Evolutionary conservation across 2,329 filamentous ascomycete species (phyloP), one percentile per base, ranked within the genome.

Genomic region (Pseudocercospora pini-densiflorae): DNA sequence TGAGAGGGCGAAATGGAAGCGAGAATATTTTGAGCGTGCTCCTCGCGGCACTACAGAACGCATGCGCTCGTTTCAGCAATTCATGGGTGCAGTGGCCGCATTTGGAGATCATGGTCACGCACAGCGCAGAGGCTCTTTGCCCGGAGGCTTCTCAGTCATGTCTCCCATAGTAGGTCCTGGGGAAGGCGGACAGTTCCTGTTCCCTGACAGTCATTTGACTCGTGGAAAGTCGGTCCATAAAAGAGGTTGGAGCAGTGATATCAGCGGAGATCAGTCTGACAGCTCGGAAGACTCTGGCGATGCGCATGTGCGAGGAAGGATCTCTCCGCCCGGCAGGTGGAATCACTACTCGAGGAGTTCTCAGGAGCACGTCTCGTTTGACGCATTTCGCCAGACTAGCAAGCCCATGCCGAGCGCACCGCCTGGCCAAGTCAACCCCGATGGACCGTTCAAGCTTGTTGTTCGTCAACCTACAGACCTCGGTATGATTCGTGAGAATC

Each of bases 171-270:
- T 70, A 5, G 73, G 68, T 3, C 63, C 68, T 2, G 59, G 68
- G 10, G 68, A 71, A 33, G 69, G 64, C n/a, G 55, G 59, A 7
- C 67, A 71, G 31, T 73, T 71, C 40, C 64, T 73, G 5, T 63
- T 53, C 10, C 71, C 73, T 6, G 72, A 74, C 14, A 70, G 65
- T 49, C 66, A 65, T 3, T 62, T 73, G 9, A 62, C 67, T n/a
- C 65, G 66, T 21, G 58, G 64, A 7, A 72, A 69, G 64, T 69
- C 70, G 9, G 45, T 60, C 43, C 74, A 76, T 62, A 65, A 68
- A 24, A 68, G 75, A 63, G 74, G 71, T n/a, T 77, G 69, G 68
- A 77, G 75, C 57, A 77, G 73, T 62, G 76, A 77, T 59, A 74
- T 77, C 33, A 76, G 71, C 31, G 74, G 72, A 24, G 76, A 77